A percentile compares a stretch with the other conserved stretches of the same genome.
phyloP scores from a whole-genome alignment of 2,329 filamentous ascomycete genomes.

The Neonectria magnoliae region DNA sequence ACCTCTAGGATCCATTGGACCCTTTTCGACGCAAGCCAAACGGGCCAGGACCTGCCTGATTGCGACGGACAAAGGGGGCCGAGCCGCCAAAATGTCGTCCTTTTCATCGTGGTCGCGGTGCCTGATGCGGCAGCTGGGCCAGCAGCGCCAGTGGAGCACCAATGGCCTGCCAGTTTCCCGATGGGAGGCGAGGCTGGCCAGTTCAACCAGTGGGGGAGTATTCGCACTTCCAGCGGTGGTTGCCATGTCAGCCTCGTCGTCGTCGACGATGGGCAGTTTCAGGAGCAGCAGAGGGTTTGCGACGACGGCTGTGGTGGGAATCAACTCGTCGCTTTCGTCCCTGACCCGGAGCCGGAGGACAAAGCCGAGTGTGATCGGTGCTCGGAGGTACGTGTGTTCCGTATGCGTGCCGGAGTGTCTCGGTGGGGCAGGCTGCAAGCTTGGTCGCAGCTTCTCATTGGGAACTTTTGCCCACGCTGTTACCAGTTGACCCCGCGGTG shows the following conservation, averaged over 20 bases:
- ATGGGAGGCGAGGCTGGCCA: constrained; percentile 20
- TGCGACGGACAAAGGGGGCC: constrained; percentile 34
- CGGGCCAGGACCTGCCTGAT: constrained; percentile 38
- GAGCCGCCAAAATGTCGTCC: constrained; percentile 37
- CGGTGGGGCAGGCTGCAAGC: neutral
- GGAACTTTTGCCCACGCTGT: constrained; percentile 21
- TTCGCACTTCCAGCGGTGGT: neutral
- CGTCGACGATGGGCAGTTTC: constrained; percentile 6
- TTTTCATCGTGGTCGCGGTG: constrained; percentile 34
- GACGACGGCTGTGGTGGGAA: constrained; percentile 25
- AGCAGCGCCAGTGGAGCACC: constrained; percentile 38
- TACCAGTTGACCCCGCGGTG: constrained; percentile 16
- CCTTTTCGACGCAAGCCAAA: constrained; percentile 5
- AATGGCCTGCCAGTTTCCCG: constrained; percentile 35
- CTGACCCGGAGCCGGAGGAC: neutral
- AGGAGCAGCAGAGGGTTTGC: constrained; percentile 9
- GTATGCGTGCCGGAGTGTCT: neutral
- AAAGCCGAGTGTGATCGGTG: constrained; percentile 33
- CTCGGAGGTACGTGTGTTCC: constrained; percentile 40
- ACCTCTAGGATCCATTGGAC: constrained; percentile 12
- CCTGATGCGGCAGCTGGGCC: constrained; percentile 43
- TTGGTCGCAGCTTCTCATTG: constrained; percentile 16
- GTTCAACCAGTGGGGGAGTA: neutral
- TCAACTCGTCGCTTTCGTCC: constrained; percentile 4
- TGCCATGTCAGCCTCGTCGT: constrained; percentile 12